phyloP scores from a whole-genome alignment of 306 rosid species.

The Sindora glabra region DNA sequence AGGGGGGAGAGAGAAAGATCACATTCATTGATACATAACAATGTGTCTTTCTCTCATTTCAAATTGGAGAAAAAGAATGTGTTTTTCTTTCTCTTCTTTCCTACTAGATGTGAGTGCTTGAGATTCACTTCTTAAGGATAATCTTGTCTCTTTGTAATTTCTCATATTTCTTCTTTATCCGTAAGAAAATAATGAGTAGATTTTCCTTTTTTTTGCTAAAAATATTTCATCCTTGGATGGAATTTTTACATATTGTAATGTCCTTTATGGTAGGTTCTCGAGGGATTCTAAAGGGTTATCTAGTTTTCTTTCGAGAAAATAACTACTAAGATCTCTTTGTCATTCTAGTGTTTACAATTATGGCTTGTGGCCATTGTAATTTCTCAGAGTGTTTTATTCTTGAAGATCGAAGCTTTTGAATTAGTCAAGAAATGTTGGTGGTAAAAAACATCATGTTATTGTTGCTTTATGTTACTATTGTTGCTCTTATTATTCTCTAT shows the following conservation, averaged over 20 bases:
- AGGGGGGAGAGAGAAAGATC: too few relatives aligned
- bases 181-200: constrained; percentile 13
- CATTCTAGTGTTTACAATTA: background rate
- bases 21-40: background rate
- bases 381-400: background rate
- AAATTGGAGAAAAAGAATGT: constrained; percentile 5
- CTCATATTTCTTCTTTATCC: background rate
- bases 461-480: constrained; percentile 63
- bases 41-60: constrained; percentile 15
- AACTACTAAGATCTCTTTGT: background rate
- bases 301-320: background rate
- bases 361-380: background rate
- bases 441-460: constrained; percentile 59
- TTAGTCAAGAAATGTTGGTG: constrained; percentile 35
- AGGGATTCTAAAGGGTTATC: background rate
- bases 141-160: background rate
- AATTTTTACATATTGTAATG: background rate
- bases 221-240: background rate
- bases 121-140: constrained; percentile 1
- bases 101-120: constrained; percentile 9
- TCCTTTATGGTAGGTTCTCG: constrained; percentile 15
- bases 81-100: background rate
- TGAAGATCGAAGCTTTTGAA: background rate
- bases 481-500: constrained; percentile 82
- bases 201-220: background rate